These are phyloP conservation scores for Glomus cerebriforme DNA, from an alignment of 192 early-diverging fungal genomes.

Conservation along the genomic window DNA sequence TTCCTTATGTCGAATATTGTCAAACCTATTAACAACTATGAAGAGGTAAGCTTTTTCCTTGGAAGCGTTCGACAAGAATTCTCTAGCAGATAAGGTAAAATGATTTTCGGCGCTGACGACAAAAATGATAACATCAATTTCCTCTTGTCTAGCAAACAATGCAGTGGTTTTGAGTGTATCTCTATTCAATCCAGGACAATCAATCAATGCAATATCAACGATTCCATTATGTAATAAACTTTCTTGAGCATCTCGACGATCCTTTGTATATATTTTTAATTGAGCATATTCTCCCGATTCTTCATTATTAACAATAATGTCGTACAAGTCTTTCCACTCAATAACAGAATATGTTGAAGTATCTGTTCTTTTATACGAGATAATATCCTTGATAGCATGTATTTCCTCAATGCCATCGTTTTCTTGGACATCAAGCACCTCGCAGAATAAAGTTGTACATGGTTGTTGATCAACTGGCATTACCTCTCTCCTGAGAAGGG, in stretches of 20 bases:
- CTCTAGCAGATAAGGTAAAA: constrained; percentile 95
- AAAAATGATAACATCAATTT: constrained; percentile 99
- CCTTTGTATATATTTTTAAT: constrained; percentile 91
- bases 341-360: constrained; percentile 70
- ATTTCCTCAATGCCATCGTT: constrained; percentile 91
- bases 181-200: constrained; percentile 97
- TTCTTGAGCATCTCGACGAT: constrained; percentile 61
- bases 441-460: constrained; percentile 94
- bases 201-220: constrained; percentile 95
- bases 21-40: constrained; percentile 97
- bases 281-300: constrained; percentile 83
- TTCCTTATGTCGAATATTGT: constrained; percentile 92
- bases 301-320: constrained; percentile 78
- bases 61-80: constrained; percentile 94
- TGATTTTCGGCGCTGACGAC: constrained; percentile 99
- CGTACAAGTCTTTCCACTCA: constrained; percentile 71
- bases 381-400: constrained; percentile 80
- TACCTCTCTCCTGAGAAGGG: constrained; percentile 85
- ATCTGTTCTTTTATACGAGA: constrained; percentile 69
- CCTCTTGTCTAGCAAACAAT: constrained; percentile 96
- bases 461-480: constrained; percentile 98
- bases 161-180: constrained; percentile 98
- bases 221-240: constrained; percentile 93
- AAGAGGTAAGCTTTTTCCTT: constrained; percentile 99
- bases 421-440: constrained; percentile 90